Evolutionary conservation across 495 filamentous ascomycete species (phyloP).

Genomic region (Patellaria atrata): DNA sequence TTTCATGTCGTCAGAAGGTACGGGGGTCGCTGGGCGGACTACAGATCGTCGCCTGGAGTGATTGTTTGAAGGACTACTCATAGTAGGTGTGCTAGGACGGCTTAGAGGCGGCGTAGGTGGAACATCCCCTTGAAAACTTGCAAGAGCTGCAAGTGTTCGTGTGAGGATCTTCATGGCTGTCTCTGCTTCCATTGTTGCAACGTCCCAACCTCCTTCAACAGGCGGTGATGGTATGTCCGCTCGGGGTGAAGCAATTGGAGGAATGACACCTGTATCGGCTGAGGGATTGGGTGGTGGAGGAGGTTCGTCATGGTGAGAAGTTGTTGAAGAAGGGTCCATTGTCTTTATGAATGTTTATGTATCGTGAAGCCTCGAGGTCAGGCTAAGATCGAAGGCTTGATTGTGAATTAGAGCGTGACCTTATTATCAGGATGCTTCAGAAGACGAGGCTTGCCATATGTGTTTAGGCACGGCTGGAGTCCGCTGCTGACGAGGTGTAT

Average conservation of each 20-base stretch:
- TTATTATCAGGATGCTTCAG: no score
- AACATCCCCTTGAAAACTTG: slow-evolving; percentile 53
- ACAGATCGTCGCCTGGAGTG: slow-evolving; percentile 28
- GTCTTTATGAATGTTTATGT: no score
- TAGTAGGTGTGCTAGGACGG: slow-evolving; percentile 43
- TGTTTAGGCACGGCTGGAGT: no score
- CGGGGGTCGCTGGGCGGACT: slow-evolving; percentile 20
- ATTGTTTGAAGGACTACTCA: slow-evolving; percentile 7
- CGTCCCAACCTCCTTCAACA: slow-evolving; percentile 32
- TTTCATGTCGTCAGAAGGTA: slow-evolving; percentile 26
- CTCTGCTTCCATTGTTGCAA: slow-evolving; percentile 57
- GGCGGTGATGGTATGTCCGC: slow-evolving; percentile 14
- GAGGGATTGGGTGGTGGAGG: slow-evolving; percentile 23
- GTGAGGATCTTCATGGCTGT: slow-evolving; percentile 70
- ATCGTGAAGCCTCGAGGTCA: no score
- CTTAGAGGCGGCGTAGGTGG: slow-evolving; percentile 57
- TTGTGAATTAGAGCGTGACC: no score
- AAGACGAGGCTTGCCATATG: no score
- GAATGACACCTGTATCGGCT: slow-evolving; percentile 21
- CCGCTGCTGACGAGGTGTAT: no score
- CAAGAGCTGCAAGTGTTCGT: slow-evolving; percentile 56
- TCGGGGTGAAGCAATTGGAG: slow-evolving; percentile 10
- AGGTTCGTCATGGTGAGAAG: no score
- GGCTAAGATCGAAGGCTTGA: no score
- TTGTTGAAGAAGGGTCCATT: no score